These are phyloP conservation scores for Novymonas esmeraldas DNA, from an alignment of 208 protist genomes.

Conservation along the genomic window DNA sequence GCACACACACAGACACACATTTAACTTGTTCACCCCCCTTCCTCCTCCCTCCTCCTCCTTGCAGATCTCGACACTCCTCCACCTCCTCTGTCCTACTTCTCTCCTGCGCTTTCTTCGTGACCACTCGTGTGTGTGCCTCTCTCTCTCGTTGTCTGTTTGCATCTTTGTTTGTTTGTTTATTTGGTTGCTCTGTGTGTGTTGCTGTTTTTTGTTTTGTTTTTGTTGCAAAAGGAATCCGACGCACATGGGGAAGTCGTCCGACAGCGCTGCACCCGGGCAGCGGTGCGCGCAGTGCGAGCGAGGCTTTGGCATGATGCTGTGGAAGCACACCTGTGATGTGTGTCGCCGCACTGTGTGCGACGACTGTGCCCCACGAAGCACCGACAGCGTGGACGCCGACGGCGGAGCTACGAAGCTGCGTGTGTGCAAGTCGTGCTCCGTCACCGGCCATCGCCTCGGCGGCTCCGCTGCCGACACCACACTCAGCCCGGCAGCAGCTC, in stretches of 20 bases:
- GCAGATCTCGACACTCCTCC: too few relatives aligned
- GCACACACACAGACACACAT: too few relatives aligned
- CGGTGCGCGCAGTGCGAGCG: conserved; percentile 55
- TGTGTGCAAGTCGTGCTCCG: conserved; percentile 25
- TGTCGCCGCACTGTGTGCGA: conserved; percentile 68
- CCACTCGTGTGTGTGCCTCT: too few relatives aligned
- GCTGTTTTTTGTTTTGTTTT: neutral
- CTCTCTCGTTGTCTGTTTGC: too few relatives aligned
- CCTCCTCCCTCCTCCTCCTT: too few relatives aligned
- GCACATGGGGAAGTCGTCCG: conserved; percentile 5
- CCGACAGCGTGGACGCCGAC: conserved; percentile 9
- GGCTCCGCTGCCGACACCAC: neutral
- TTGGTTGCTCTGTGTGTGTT: neutral
- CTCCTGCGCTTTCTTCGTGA: too few relatives aligned
- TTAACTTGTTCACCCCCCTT: too few relatives aligned
- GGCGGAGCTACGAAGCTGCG: conserved; percentile 19
- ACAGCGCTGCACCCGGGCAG: neutral
- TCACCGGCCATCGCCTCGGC: conserved; percentile 18
- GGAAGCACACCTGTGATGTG: conserved; percentile 50
- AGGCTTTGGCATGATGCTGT: conserved; percentile 52
- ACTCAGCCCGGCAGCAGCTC: neutral
- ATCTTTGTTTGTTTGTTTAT: neutral
- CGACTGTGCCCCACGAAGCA: conserved; percentile 51
- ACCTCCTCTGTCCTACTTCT: too few relatives aligned
- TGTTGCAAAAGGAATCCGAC: neutral